A percentile compares a stretch with the other conserved stretches of the same genome.
These are phyloP conservation scores for Septoria linicola DNA, from an alignment of 2,329 filamentous ascomycete genomes.

Conservation along the genomic window DNA sequence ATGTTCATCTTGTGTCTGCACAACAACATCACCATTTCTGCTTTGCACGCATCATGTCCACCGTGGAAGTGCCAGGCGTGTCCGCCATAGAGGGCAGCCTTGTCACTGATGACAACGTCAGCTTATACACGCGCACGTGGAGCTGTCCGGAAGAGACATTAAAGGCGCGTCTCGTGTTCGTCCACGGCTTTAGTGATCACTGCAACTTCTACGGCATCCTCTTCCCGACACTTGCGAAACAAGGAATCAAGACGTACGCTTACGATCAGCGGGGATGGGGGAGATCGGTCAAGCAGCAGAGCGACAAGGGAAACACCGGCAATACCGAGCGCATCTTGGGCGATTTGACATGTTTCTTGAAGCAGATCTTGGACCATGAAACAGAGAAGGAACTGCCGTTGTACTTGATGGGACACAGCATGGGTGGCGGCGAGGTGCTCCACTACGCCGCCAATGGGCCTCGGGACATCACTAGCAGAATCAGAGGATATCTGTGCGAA, in stretches of 20 bases:
- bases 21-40: too few species aligned
- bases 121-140: slow-evolving; percentile 63
- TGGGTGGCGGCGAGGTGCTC: slow-evolving; percentile 80
- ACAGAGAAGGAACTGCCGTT: slow-evolving; percentile 52
- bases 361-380: slow-evolving; percentile 31
- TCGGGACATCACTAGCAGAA: slow-evolving; percentile 54
- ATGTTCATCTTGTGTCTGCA: too few species aligned
- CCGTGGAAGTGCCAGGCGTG: slow-evolving; percentile 12
- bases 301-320: slow-evolving; percentile 73
- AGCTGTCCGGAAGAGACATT: slow-evolving; percentile 40
- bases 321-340: slow-evolving; percentile 69
- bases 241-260: slow-evolving; percentile 71
- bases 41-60: slow-evolving; percentile 7
- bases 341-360: slow-evolving; percentile 76
- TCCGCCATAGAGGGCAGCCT: slow-evolving; percentile 53
- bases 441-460: slow-evolving; percentile 54
- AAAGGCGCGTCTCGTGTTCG: slow-evolving; percentile 72
- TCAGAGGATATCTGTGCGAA: slow-evolving; percentile 74
- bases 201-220: slow-evolving; percentile 71
- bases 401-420: slow-evolving; percentile 87
- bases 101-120: slow-evolving; percentile 51
- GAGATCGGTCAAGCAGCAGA: slow-evolving; percentile 66
- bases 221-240: slow-evolving; percentile 66
- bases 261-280: slow-evolving; percentile 93
- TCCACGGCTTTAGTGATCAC: slow-evolving; percentile 91